Evolutionary conservation across 2,329 filamentous ascomycete genomes (phyloP).

Genomic region (Byssothecium circinans): DNA sequence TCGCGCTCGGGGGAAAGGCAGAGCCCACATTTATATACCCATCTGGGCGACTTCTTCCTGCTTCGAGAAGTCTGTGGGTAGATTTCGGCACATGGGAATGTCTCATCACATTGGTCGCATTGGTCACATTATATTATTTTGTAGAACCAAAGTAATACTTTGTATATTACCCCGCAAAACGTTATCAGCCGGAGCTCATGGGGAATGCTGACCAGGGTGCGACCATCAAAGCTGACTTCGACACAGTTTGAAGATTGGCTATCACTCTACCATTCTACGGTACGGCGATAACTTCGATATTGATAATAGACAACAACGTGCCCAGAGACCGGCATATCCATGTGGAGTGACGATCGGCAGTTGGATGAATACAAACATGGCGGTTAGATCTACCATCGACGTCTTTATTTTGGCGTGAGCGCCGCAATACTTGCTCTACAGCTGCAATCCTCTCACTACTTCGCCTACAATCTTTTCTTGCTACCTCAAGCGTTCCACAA

Average conservation of each 20-base stretch:
- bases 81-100: not conserved
- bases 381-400: not conserved
- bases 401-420: not conserved
- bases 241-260: not conserved
- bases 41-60: not conserved
- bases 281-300: not conserved
- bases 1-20: not conserved
- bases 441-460: not conserved
- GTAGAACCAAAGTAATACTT: not conserved
- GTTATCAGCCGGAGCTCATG: not conserved
- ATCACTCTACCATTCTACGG: not conserved
- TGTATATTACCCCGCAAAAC: conserved; percentile 1
- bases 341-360: not conserved
- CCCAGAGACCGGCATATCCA: conserved; percentile 1
- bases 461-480: not conserved
- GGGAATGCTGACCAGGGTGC: not conserved
- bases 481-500: conserved; percentile 9
- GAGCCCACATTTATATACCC: not conserved
- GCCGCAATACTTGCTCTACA: not conserved
- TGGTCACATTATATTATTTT: not conserved
- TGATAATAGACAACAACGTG: not conserved
- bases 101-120: not conserved
- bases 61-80: not conserved
- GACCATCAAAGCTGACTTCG: not conserved
- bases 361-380: not conserved